Percentiles rank a stretch among this genome's conserved stretches.
Conservation (phyloP, 129 eudicot genomes). For the Mikania micrantha region DNA sequence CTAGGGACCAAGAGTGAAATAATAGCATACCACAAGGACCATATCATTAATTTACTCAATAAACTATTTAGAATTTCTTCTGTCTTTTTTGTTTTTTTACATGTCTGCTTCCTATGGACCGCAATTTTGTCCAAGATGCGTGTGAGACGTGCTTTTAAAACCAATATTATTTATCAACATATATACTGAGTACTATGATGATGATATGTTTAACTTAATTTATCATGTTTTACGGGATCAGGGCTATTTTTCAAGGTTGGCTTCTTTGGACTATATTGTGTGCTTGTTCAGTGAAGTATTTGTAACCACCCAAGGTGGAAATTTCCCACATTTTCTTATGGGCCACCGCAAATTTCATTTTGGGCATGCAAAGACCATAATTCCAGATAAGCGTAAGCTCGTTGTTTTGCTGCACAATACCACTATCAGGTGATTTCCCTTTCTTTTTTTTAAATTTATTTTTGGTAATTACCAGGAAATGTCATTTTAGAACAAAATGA, state of each 20-base stretch:
- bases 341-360: slow-evolving; percentile 76
- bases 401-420: slow-evolving; percentile 69
- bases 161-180: too few species aligned
- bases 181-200: too few species aligned
- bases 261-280: slow-evolving; percentile 84
- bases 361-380: slow-evolving; percentile 81
- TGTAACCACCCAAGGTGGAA: slow-evolving; percentile 93
- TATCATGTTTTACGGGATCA: slow-evolving; percentile 16
- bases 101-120: too few species aligned
- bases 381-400: slow-evolving; percentile 78
- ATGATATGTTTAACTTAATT: background rate
- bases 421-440: slow-evolving; percentile 43
- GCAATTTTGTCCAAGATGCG: too few species aligned
- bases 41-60: too few species aligned
- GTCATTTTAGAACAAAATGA: background rate
- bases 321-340: slow-evolving; percentile 91
- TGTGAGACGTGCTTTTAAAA: too few species aligned
- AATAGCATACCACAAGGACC: too few species aligned
- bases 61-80: too few species aligned
- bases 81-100: too few species aligned
- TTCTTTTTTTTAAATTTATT: background rate
- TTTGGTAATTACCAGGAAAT: background rate
- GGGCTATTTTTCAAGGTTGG: slow-evolving; percentile 85
- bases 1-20: too few species aligned
- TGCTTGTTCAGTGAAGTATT: slow-evolving; percentile 87